Evolutionary conservation across 1,284 basidiomycete genomes (phyloP).

Genomic region (Chalciporus sp.): DNA sequence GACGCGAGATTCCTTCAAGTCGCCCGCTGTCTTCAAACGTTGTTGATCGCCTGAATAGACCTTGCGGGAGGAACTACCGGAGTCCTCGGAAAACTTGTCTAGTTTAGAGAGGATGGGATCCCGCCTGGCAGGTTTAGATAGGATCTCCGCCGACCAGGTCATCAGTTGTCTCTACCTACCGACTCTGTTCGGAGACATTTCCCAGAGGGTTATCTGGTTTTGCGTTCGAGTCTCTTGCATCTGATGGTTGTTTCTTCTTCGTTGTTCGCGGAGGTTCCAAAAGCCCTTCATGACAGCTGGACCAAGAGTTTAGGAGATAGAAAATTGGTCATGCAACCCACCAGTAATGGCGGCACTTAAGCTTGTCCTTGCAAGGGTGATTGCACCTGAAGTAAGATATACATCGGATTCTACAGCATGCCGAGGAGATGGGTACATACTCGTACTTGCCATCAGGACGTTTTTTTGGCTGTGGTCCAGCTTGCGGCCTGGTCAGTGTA

Average conservation of each 20-base stretch:
- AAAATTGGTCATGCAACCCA: conserved; percentile 17
- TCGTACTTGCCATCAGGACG: conserved; percentile 54
- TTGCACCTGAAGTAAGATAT: conserved; percentile 58
- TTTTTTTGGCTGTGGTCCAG: conserved; percentile 22
- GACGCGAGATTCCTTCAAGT: conserved; percentile 23
- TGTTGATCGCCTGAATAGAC: conserved; percentile 44
- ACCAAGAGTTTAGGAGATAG: conserved; percentile 5
- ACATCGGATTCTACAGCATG: not conserved
- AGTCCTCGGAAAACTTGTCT: conserved; percentile 47
- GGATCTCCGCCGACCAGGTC: not conserved
- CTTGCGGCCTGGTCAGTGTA: conserved; percentile 1
- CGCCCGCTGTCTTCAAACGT: conserved; percentile 46
- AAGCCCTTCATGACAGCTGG: conserved; percentile 73
- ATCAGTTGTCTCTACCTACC: not conserved
- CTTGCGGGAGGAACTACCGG: conserved; percentile 41
- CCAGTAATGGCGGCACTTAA: conserved; percentile 74
- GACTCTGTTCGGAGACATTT: conserved; percentile 9
- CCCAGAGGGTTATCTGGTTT: conserved; percentile 7
- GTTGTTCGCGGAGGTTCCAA: conserved; percentile 49
- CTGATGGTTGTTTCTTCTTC: conserved; percentile 37
- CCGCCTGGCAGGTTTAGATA: conserved; percentile 21
- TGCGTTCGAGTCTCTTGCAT: conserved; percentile 16
- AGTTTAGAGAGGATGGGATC: conserved; percentile 42
- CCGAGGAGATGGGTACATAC: conserved; percentile 38
- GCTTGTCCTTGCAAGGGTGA: conserved; percentile 79